These are phyloP conservation scores for Moelleriella libera DNA, from an alignment of 2,329 filamentous ascomycete genomes.

Conservation along the genomic window DNA sequence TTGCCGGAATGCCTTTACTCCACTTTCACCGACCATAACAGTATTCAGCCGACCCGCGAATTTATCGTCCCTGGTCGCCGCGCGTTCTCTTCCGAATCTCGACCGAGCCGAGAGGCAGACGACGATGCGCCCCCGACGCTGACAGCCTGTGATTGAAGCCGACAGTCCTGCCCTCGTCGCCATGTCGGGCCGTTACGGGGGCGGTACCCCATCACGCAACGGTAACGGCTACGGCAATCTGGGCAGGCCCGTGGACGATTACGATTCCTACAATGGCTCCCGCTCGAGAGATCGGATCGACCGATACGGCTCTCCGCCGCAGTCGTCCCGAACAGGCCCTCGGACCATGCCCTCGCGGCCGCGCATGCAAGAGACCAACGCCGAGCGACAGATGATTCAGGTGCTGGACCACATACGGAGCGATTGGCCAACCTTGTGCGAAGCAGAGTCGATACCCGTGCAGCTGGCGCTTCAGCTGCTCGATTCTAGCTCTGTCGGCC, in stretches of 20 bases:
- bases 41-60: too few relatives aligned
- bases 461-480: conserved; percentile 91
- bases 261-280: conserved; percentile 28
- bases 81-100: too few relatives aligned
- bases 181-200: conserved; percentile 37
- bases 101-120: neutral
- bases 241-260: conserved; percentile 28
- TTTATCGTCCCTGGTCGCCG: too few relatives aligned
- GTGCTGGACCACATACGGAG: conserved; percentile 72
- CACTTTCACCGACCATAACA: too few relatives aligned
- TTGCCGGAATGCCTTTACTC: too few relatives aligned
- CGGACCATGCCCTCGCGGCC: conserved; percentile 20
- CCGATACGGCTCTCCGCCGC: conserved; percentile 23
- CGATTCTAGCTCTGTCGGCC: conserved; percentile 83
- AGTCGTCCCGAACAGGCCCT: conserved; percentile 15
- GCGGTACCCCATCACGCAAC: conserved; percentile 19
- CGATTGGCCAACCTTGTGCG: conserved; percentile 87
- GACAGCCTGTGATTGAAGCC: neutral
- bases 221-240: conserved; percentile 30
- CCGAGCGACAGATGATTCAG: conserved; percentile 42
- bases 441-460: conserved; percentile 78
- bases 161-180: conserved; percentile 6
- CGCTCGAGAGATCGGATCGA: conserved; percentile 29
- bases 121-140: conserved; percentile 6
- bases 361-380: conserved; percentile 28